Conservation (phyloP, 441 rosid genomes). For the Mallotus japonicus region DNA sequence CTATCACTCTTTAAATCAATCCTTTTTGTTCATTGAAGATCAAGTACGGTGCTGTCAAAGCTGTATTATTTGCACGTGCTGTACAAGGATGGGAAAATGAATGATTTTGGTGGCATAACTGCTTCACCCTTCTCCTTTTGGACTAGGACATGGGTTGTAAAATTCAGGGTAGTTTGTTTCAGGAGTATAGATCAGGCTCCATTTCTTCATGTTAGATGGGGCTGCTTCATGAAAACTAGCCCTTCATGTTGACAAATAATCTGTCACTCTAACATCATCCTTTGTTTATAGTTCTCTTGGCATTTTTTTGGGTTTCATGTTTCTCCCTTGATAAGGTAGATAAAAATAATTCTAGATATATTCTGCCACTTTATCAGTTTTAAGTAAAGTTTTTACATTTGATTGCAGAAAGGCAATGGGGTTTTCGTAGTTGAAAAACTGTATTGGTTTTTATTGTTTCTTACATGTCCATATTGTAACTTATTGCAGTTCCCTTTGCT, state of each 20-base stretch:
- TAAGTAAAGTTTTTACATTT: background rate
- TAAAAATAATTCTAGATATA: background rate
- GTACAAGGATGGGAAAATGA: background rate
- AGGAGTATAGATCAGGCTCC: background rate
- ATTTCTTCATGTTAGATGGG: background rate
- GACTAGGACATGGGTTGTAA: background rate
- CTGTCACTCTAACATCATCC: background rate
- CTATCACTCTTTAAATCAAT: background rate
- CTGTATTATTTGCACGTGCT: too few species aligned
- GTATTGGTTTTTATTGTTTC: background rate
- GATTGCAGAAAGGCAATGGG: background rate
- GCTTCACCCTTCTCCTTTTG: background rate
- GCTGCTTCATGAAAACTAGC: background rate
- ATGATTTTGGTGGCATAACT: background rate
- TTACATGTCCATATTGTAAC: slow-evolving; percentile 5
- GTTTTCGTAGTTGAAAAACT: slow-evolving; percentile 12
- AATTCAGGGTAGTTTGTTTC: background rate
- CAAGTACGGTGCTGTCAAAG: too few species aligned
- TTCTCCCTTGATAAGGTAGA: background rate
- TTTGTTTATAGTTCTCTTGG: background rate
- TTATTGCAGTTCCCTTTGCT: slow-evolving; percentile 87
- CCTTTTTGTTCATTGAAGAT: background rate
- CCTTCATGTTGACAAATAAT: background rate
- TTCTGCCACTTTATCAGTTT: background rate
- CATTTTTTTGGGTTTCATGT: background rate